Conservation (phyloP, 78 protist species). For the Creolimax fragrantissima region DNA sequence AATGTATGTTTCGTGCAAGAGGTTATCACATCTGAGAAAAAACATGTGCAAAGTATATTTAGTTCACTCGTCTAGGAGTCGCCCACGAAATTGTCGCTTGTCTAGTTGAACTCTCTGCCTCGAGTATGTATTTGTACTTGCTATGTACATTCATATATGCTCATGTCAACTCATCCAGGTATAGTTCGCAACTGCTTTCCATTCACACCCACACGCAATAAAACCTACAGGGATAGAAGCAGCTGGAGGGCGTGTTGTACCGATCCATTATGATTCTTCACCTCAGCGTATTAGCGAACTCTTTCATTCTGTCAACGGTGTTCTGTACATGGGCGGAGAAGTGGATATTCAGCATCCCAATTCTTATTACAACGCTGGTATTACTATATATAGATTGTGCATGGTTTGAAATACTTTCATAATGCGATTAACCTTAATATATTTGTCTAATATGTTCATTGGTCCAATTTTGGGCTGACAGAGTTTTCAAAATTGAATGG, state of each 20-base stretch:
- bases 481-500: no score
- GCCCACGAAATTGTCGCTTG: not conserved
- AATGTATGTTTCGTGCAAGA: not conserved
- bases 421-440: no score
- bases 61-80: not conserved
- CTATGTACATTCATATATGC: not conserved
- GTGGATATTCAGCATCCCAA: not conserved
- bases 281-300: not conserved
- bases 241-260: not conserved
- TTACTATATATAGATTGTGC: no score
- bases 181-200: no score
- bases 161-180: no score
- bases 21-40: not conserved
- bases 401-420: no score
- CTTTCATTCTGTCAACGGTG: not conserved
- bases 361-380: not conserved
- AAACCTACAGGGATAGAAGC: not conserved
- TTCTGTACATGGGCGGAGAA: not conserved
- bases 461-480: no score
- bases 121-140: not conserved
- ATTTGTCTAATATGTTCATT: no score
- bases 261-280: not conserved
- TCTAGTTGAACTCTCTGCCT: not conserved
- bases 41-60: not conserved
- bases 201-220: no score